Percentiles rank a stretch among this genome's conserved stretches.
Evolutionary conservation across 2,329 filamentous ascomycete genomes (phyloP).

Genomic region (Fusarium begoniae): DNA sequence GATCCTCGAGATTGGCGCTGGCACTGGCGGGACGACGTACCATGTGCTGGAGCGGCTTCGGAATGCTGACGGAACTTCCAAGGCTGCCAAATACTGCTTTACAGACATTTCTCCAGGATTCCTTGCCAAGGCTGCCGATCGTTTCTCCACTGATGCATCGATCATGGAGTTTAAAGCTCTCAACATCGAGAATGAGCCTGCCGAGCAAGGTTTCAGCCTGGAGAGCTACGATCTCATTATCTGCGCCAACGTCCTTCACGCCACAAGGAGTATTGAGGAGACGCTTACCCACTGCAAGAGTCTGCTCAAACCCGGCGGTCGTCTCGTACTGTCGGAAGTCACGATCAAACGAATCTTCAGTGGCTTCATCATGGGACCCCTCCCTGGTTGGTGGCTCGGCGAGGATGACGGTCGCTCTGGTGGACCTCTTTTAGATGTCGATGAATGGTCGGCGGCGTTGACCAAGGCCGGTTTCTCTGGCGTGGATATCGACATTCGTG

Average conservation of each 20-base stretch:
- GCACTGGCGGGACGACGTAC: neutral
- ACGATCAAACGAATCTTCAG: neutral
- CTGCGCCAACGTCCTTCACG: neutral
- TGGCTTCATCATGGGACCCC: neutral
- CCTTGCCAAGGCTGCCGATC: neutral
- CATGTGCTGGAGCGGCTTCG: neutral
- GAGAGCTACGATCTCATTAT: neutral
- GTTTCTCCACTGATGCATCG: neutral
- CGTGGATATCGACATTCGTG: neutral
- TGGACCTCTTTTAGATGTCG: neutral
- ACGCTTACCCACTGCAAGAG: neutral
- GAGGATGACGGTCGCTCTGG: neutral
- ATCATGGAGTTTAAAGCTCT: neutral
- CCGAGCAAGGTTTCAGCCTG: neutral
- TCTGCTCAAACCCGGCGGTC: neutral
- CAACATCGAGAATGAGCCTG: neutral
- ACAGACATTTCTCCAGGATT: neutral
- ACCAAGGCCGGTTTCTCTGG: neutral
- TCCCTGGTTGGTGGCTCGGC: constrained; percentile 3
- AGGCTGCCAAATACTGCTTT: neutral
- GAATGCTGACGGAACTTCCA: neutral
- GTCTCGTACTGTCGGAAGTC: neutral
- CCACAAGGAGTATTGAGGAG: neutral
- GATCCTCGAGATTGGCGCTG: neutral
- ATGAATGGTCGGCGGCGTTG: neutral